Base-by-base conservation (phyloP, 2,329 filamentous ascomycete species). In the Talaromyces sp. region DNA sequence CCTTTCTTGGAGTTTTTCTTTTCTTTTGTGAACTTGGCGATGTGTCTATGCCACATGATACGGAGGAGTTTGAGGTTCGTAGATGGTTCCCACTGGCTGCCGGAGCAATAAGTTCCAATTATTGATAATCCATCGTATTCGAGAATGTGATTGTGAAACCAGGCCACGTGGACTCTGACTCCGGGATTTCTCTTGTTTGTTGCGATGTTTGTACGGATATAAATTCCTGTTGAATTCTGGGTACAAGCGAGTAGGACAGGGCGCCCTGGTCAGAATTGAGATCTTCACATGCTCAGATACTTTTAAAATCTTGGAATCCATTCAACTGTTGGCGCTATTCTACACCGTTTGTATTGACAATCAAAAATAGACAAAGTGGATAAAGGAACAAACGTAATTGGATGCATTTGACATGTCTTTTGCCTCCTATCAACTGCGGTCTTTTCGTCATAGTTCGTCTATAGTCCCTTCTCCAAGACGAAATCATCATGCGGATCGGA, bases 81-180 rank as follows among this genome's bases (percentile, higher is more conserved):
- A 39, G 33, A 41, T 35, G 31, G n/a, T 31, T 24, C 24, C 37
- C n/a, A 27, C 19, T 52, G 60, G 33, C 47, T 16, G 41, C 47
- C 59, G 58, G 45, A 50, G 45, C 31, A 61, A 48, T 48, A 45
- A 31, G 5, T 13, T 39, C 52, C 52, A 56, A 56, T 39, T 33
- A 22, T 14, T 56, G 33, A 22, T 56, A 39, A 33, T 39, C n/a
- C 10, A 37, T 56, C 31, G 33, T 56, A 56, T 39, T 56, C 52
- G 33, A 56, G 39, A 47, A 56, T 57, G 52, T 39, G 22, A 52
- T 63, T 63, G 39, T 63, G 61, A 63, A 48, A 63, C 61, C 50
- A 19, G 33, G 5, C 61, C 61, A 63, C 61, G 61, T 63, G 61
- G 61, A 63, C 41, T 63, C 50, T 57, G 50, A 43, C 47, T 14